Base-by-base conservation (phyloP, 2,329 filamentous ascomycete genomes). In the Ophioceras dolichostomum region DNA sequence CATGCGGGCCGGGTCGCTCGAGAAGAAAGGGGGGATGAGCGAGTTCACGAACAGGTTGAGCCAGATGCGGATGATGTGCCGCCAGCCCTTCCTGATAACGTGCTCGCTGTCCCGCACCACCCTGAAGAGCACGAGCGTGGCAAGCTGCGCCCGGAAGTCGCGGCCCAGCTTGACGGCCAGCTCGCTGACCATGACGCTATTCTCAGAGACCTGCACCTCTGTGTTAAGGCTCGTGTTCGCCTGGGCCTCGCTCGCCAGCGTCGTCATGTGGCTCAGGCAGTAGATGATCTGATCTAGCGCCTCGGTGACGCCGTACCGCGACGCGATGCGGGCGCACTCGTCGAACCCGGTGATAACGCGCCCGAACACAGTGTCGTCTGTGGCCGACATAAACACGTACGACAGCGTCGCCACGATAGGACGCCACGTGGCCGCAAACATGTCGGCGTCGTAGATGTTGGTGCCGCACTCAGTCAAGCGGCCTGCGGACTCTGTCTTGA, bases 311-410 rank as follows among this genome's bases (percentile, higher is more conserved):
- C 73, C 74, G 57, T 95, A 89, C 51, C 78, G 83, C 7, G 85
- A 79, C 5, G 91, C 89, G 46, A 98, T 94, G 41, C 85, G 81
- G 14, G 91, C 88, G 55, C 89, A 96, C 57, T 98, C 89, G 49
- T 94, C 86, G 51, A 98, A 98, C 2, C 91, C 91, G 34, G 84
- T 84, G 20, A 96, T 86, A 14, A 98, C 83, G 41, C 91, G 77
- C 26, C 85, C 85, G 54, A 94, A 98, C 3, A 98, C 91, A 1
- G 89, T 72, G 55, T 98, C 91, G 52, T 98, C 93, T 0, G 87
- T 94, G 13, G 93, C 93, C 26, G 89, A 96, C 81, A 96, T 94
- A 64, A 98, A 98, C 4, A 98, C 91, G 53, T 96, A 98, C 10
- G 91, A 93, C 38, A 98, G 65, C 0, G 93, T 96, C 4, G 91